Evolutionary conservation across 75 land plant genomes (phyloP).

Genomic region (Isoetes taiwanensis): DNA sequence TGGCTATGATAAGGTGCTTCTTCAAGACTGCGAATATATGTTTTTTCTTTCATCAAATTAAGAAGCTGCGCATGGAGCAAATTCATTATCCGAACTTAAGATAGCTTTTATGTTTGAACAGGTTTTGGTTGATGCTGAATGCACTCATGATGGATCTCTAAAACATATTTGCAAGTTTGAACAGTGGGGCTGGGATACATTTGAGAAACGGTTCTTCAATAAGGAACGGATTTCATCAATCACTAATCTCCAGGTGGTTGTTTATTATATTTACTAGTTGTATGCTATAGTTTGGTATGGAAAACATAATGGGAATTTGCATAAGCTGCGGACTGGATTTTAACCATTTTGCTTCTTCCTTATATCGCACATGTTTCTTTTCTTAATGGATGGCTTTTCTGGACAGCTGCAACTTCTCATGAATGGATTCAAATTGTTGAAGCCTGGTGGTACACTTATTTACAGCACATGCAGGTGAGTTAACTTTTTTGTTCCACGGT

Average conservation of each 20-base stretch:
- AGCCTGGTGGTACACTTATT: conserved; percentile 66
- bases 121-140: conserved; percentile 98
- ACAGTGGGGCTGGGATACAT: conserved; percentile 89
- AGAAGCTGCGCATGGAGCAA: neutral
- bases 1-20: conserved; percentile 85
- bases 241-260: conserved; percentile 74
- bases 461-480: conserved; percentile 94
- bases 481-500: neutral
- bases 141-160: conserved; percentile 96
- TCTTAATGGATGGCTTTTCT: conserved; percentile 1
- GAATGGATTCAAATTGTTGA: conserved; percentile 81
- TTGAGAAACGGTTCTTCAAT: conserved; percentile 72
- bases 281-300: no score
- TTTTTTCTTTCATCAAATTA: neutral
- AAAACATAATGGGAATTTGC: no score
- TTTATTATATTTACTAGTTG: neutral
- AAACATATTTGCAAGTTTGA: conserved; percentile 88
- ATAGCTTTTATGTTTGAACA: conserved; percentile 6
- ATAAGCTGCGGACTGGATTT: no score
- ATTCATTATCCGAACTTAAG: neutral
- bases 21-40: neutral
- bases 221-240: conserved; percentile 57
- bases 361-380: no score
- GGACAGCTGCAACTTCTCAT: conserved; percentile 69
- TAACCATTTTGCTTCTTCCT: no score